Percentiles rank a stretch among this genome's conserved stretches.
phyloP scores from a whole-genome alignment of 2,329 filamentous ascomycete genomes.

The Verticillium zaregamsianum region DNA sequence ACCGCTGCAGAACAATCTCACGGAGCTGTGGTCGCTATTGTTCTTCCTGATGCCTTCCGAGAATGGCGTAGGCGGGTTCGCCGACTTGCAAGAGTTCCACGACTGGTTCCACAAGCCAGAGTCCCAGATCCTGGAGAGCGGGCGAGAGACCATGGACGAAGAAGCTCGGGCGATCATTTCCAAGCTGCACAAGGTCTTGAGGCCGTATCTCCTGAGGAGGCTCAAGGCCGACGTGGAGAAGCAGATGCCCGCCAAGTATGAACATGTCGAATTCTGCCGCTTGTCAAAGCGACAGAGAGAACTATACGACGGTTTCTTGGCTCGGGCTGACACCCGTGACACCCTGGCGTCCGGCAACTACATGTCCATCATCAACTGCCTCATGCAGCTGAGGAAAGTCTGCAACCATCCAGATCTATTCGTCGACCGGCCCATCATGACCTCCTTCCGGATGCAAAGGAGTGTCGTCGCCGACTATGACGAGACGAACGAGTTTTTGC shows the following conservation, averaged over 20 bases:
- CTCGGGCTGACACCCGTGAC: slow-evolving; percentile 80
- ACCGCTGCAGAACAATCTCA: slow-evolving; percentile 93
- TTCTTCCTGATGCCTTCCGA: slow-evolving; percentile 96
- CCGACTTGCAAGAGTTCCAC: slow-evolving; percentile 91
- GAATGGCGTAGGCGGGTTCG: slow-evolving; percentile 83
- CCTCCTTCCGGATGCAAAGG: slow-evolving; percentile 85
- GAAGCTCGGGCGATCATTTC: slow-evolving; percentile 88
- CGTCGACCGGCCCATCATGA: slow-evolving; percentile 92
- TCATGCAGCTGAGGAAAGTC: slow-evolving; percentile 96
- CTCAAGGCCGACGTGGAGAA: slow-evolving; percentile 97
- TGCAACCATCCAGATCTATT: slow-evolving; percentile 98
- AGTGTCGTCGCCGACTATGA: slow-evolving; percentile 74
- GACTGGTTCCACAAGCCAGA: slow-evolving; percentile 95
- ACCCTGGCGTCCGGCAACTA: slow-evolving; percentile 92
- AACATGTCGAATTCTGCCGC: slow-evolving; percentile 93
- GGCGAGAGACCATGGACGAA: slow-evolving; percentile 88
- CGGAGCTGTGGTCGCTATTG: slow-evolving; percentile 92
- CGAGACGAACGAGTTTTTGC: slow-evolving; percentile 66
- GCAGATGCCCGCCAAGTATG: slow-evolving; percentile 97
- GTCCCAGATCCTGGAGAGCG: slow-evolving; percentile 92
- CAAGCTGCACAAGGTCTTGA: slow-evolving; percentile 89
- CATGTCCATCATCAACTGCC: slow-evolving; percentile 94
- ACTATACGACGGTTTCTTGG: slow-evolving; percentile 94
- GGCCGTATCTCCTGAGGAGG: slow-evolving; percentile 85
- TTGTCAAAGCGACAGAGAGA: slow-evolving; percentile 93